Evolutionary conservation across 176 grass and related monocot species (phyloP), one percentile per base, ranked within the genome.

Genomic region (Luzula sylvatica): DNA sequence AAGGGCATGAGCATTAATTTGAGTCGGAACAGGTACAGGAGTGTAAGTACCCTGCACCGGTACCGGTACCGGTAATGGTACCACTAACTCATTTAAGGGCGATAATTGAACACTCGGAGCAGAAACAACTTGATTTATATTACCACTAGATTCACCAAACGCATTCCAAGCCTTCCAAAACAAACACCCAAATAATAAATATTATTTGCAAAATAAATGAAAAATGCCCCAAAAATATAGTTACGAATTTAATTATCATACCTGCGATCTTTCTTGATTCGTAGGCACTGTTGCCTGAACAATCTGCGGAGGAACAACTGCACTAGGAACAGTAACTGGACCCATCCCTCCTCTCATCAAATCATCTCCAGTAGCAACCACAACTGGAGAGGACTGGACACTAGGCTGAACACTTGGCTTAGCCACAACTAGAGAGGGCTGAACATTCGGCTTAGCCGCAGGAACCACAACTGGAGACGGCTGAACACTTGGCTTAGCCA

Each of bases 371-470:
- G 52, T 58, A 69, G 78, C 56, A 16, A 67, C 40, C 58, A 62
- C 20, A 69, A 61, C 25, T 28, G 58, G 58, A 40, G 78, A 16
- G 25, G 58, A 45, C 43, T 60, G 58, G 64, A 44, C 42, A n/a
- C n/a, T n/a, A n/a, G n/a, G n/a, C 62, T 65, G 60, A 53, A 56
- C 15, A 60, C 72, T 73, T 50, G 70, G 45, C 72, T 68, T 49
- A 40, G 65, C 52, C 22, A n/a, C n/a, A n/a, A n/a, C n/a, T n/a
- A n/a, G n/a, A n/a, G n/a, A n/a, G n/a, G n/a, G n/a, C 62, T 65
- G 60, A 53, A 56, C 15, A 60, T 71, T 73, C 44, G 70, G 45
- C 72, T 68, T 49, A 40, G 65, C 52, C 22, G 53, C 67, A 57
- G 46, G n/a, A n/a, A n/a, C n/a, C n/a, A n/a, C n/a, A n/a, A n/a